Evolutionary conservation across 1,284 basidiomycete genomes (phyloP).

Genomic region (Apiotrichum brassicae): DNA sequence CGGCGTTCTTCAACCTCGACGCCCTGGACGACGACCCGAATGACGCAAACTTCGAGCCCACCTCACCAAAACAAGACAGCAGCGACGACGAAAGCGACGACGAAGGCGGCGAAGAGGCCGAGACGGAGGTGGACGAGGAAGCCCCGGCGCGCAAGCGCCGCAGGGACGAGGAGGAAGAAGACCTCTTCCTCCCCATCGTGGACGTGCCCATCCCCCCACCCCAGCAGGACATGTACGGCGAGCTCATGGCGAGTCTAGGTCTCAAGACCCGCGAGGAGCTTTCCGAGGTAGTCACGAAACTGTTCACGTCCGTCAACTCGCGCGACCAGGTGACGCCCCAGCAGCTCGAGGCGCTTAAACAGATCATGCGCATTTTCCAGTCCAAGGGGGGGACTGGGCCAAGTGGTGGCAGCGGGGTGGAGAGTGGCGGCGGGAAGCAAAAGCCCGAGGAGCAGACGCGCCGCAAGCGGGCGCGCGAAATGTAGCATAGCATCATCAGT

Average conservation of each 20-base stretch:
- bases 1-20: conserved; percentile 12
- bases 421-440: neutral
- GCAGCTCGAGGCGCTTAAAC: conserved; percentile 16
- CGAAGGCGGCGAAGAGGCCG: neutral
- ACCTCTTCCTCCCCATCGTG: conserved; percentile 35
- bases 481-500: too few species aligned
- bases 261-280: conserved; percentile 12
- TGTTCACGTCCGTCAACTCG: conserved; percentile 10
- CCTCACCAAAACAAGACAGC: conserved; percentile 11
- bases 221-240: conserved; percentile 8
- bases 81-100: conserved; percentile 12
- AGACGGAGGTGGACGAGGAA: conserved; percentile 3
- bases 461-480: too few species aligned
- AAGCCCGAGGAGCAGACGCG: too few species aligned
- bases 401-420: too few species aligned
- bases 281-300: conserved; percentile 7
- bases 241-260: conserved; percentile 15
- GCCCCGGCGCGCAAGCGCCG: neutral
- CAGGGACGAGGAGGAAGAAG: conserved; percentile 50
- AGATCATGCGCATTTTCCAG: conserved; percentile 12
- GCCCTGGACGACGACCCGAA: conserved; percentile 13
- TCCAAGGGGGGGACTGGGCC: too few species aligned
- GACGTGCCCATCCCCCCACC: conserved; percentile 26
- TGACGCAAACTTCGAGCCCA: conserved; percentile 18
- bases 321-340: conserved; percentile 9